Evolutionary conservation across 768 basidiomycete genomes (phyloP), one percentile per base, ranked within the genome.

Genomic region (Boletellus ananas): DNA sequence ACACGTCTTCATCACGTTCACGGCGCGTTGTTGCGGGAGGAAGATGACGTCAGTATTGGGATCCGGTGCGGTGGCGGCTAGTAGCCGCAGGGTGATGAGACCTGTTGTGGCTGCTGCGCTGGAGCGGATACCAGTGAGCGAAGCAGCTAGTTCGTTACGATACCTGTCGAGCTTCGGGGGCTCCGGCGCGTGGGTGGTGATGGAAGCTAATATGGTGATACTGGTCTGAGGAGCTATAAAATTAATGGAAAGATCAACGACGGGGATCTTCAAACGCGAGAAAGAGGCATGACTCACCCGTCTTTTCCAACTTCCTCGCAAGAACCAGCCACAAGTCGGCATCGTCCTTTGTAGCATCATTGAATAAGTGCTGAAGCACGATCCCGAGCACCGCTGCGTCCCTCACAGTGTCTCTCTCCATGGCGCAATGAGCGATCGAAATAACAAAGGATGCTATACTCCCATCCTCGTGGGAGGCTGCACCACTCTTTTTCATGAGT

Each of bases 61-160:
- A 38, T 84, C 76, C 0, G 95, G 95, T 0, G 93, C 90, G 1
- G 81, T 72, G 2, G 86, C 84, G 0, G 77, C 75, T 16, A 97
- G 76, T 21, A 83, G 76, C 10, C 87, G 79, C 8, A 97, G 75
- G 1, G 80, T 66, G 21, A 80, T 64, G 5, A 95, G 71, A 1
- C 93, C 94, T 10, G 82, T 79, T 0, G 76, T 77, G 52, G 84
- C 81, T n/a, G 83, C 84, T 38, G 81, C 79, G 6, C 67, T 58
- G 0, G 85, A 63, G 1, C 77, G 77, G 13, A 96, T 74, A 20
- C 86, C 87, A 0, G 88, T 71, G 4, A 94, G 65, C 17, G 75
- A 76, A n/a, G 90, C 86, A 0, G 95, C 94, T 10, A 94, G 76
- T 67, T 96, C 93, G 64, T 94, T 96, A 17, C 94, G 80, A 61